Percentiles rank a stretch among this genome's conserved stretches.
Evolutionary conservation across 2,329 filamentous ascomycete species (phyloP).

Genomic region (Ophioceras dolichostomum): DNA sequence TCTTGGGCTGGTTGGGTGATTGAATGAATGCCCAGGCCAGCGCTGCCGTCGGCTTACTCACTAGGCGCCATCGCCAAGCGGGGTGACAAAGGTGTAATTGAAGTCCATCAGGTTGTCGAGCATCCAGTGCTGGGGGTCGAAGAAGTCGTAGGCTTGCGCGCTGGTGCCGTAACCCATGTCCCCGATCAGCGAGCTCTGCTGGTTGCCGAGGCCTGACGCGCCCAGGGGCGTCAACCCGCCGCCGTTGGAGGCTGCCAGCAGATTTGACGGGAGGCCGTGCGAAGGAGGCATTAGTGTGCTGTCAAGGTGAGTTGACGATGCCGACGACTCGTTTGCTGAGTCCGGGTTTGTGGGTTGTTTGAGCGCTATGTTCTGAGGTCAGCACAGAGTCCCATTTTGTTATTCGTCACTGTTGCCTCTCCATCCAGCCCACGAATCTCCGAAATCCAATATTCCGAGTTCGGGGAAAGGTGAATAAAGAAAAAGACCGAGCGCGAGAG

Average conservation of each 20-base stretch:
- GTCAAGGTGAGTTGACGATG: constrained; percentile 53
- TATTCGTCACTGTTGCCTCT: too few relatives aligned
- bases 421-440: too few relatives aligned
- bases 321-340: constrained; percentile 60
- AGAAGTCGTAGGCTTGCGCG: constrained; percentile 58
- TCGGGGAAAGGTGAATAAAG: constrained; percentile 1
- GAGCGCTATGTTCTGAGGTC: constrained; percentile 38
- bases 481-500: neutral
- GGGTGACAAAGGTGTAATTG: constrained; percentile 40
- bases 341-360: constrained; percentile 83
- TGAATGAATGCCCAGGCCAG: too few relatives aligned
- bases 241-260: constrained; percentile 19
- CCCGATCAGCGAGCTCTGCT: constrained; percentile 31
- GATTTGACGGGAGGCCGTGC: constrained; percentile 33
- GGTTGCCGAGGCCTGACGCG: constrained; percentile 28
- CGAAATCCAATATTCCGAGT: too few relatives aligned
- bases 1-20: too few relatives aligned
- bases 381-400: too few relatives aligned
- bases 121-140: constrained; percentile 90
- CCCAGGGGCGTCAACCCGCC: constrained; percentile 38
- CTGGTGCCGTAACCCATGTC: constrained; percentile 47
- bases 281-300: constrained; percentile 41
- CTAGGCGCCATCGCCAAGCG: too few relatives aligned
- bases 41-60: too few relatives aligned
- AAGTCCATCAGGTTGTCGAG: constrained; percentile 76